Evolutionary conservation across 306 rosid genomes (phyloP).

Genomic region (Castanea sativa): DNA sequence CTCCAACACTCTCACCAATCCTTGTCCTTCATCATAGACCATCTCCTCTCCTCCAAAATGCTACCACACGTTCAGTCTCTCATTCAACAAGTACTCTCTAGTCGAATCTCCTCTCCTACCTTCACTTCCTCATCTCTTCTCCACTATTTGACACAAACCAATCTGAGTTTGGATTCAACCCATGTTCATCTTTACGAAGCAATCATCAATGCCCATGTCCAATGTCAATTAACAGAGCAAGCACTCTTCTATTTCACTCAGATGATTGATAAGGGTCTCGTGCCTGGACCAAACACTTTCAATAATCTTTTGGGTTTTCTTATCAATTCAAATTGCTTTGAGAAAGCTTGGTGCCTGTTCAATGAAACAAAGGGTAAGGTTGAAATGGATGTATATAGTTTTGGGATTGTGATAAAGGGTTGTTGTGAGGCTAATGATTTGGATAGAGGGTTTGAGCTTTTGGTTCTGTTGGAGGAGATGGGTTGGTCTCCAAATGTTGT

Average conservation of each 20-base stretch:
- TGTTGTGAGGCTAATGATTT: constrained; percentile 36
- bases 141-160: constrained; percentile 38
- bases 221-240: constrained; percentile 44
- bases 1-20: constrained; percentile 50
- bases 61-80: constrained; percentile 48
- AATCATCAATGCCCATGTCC: constrained; percentile 51
- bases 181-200: constrained; percentile 36
- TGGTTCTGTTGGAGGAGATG: constrained; percentile 42
- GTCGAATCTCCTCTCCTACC: constrained; percentile 32
- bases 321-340: constrained; percentile 38
- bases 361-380: constrained; percentile 31
- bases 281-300: constrained; percentile 50
- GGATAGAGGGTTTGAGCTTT: constrained; percentile 51
- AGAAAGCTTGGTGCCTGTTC: constrained; percentile 55
- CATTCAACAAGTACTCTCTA: constrained; percentile 48
- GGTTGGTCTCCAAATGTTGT: constrained; percentile 63
- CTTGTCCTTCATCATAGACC: constrained; percentile 41
- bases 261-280: constrained; percentile 42
- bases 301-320: constrained; percentile 54
- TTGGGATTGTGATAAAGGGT: too few species aligned
- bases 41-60: constrained; percentile 44
- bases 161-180: constrained; percentile 14
- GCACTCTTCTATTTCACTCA: constrained; percentile 48
- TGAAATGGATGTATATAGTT: constrained; percentile 42
- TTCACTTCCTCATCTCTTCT: constrained; percentile 48